phyloP scores from a whole-genome alignment of 169 alveolate genomes.

The Eimeria acervulina region DNA sequence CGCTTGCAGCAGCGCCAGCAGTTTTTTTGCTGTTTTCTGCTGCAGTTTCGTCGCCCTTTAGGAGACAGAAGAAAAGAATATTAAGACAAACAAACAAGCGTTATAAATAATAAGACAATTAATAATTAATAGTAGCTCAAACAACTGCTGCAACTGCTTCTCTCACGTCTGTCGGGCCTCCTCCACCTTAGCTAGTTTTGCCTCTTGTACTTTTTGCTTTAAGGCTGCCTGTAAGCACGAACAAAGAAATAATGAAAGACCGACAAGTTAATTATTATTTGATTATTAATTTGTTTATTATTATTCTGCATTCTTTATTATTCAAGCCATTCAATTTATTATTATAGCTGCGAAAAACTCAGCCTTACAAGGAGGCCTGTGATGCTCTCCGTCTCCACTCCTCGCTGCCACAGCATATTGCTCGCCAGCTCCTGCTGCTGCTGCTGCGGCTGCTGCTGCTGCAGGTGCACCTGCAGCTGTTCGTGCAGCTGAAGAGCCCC shows the following conservation, averaged over 20 bases:
- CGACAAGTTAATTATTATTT: not conserved
- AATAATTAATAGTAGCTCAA: not conserved
- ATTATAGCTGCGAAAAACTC: not conserved
- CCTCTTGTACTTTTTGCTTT: not conserved
- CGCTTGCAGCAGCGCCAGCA: slow-evolving; percentile 6
- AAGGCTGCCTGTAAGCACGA: not conserved
- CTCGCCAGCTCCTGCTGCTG: not conserved
- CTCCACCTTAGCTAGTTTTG: not conserved
- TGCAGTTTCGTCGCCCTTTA: not conserved
- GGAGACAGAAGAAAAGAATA: not conserved
- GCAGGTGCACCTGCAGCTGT: no score
- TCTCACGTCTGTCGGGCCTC: slow-evolving; percentile 1
- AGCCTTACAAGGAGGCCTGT: not conserved
- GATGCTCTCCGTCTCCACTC: not conserved
- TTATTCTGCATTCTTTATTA: no score
- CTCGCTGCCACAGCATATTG: not conserved
- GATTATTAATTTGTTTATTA: no score
- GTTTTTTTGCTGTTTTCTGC: not conserved
- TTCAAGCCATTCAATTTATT: no score
- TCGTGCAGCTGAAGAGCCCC: no score
- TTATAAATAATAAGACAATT: not conserved
- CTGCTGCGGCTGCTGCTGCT: slow-evolving; percentile 3
- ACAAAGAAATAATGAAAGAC: not conserved
- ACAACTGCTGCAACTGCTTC: no score
- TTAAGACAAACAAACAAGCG: no score